These are phyloP conservation scores for Plicaturopsis crispa DNA, from an alignment of 768 basidiomycete species.

Conservation along the genomic window DNA sequence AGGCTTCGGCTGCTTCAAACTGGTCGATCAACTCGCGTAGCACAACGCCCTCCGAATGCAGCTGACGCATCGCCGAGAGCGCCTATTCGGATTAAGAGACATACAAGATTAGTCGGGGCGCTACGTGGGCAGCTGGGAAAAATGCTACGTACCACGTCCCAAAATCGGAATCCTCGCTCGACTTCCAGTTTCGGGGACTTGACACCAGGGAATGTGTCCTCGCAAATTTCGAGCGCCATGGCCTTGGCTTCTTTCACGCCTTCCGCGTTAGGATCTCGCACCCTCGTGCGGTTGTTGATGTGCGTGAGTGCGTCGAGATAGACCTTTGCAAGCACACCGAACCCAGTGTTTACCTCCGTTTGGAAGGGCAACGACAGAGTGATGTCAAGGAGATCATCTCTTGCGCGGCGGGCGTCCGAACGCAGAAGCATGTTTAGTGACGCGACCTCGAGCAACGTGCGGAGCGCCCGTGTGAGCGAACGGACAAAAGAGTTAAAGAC, in stretches of 20 bases:
- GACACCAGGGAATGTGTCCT: conserved; percentile 91
- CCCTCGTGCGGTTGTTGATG: conserved; percentile 72
- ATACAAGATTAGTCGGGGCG: conserved; percentile 8
- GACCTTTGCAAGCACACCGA: conserved; percentile 95
- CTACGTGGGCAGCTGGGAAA: not conserved
- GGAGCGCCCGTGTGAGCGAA: conserved; percentile 82
- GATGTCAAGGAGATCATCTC: conserved; percentile 91
- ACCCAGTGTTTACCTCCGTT: conserved; percentile 93
- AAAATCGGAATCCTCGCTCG: conserved; percentile 95
- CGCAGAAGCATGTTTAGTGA: conserved; percentile 91
- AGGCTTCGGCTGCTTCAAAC: conserved; percentile 93
- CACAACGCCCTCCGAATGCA: conserved; percentile 78
- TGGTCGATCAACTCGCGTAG: conserved; percentile 85
- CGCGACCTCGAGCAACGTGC: conserved; percentile 85
- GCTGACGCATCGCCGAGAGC: conserved; percentile 81
- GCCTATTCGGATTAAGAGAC: conserved; percentile 46
- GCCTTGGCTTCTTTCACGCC: conserved; percentile 78
- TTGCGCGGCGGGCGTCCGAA: conserved; percentile 74
- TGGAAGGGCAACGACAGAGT: conserved; percentile 92
- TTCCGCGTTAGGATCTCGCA: conserved; percentile 69
- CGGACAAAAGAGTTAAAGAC: conserved; percentile 98
- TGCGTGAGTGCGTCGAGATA: conserved; percentile 91
- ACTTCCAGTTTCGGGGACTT: conserved; percentile 84
- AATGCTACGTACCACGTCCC: conserved; percentile 79
- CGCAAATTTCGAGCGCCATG: conserved; percentile 85